These are phyloP conservation scores for Leccinum pellstonianum DNA, from an alignment of 768 basidiomycete species.

Conservation along the genomic window DNA sequence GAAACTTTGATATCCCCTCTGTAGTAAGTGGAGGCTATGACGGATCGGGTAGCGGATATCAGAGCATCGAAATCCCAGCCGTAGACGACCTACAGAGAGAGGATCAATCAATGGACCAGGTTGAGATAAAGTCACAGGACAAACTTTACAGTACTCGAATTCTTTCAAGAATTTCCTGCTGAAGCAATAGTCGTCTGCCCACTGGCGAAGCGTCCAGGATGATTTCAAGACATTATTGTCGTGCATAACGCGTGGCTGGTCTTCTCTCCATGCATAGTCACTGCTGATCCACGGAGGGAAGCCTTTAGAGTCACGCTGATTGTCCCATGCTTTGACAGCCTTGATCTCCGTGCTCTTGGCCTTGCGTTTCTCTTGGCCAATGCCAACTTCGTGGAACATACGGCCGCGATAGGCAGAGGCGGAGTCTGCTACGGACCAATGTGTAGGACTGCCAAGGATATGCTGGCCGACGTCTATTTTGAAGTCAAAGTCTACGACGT, in stretches of 20 bases:
- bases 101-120: slow-evolving; percentile 22
- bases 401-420: slow-evolving; percentile 64
- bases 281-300: slow-evolving; percentile 50
- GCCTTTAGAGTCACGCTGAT: slow-evolving; percentile 46
- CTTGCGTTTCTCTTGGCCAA: slow-evolving; percentile 35
- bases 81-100: slow-evolving; percentile 45
- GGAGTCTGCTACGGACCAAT: slow-evolving; percentile 63
- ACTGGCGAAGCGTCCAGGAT: slow-evolving; percentile 63
- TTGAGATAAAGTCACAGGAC: slow-evolving; percentile 1
- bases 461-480: slow-evolving; percentile 51
- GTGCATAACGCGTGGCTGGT: slow-evolving; percentile 28
- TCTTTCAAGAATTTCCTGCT: slow-evolving; percentile 73
- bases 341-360: slow-evolving; percentile 45
- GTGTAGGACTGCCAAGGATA: slow-evolving; percentile 40
- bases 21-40: slow-evolving; percentile 41
- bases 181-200: slow-evolving; percentile 82
- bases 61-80: slow-evolving; percentile 55
- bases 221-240: slow-evolving; percentile 40
- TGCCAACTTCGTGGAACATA: slow-evolving; percentile 58
- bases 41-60: slow-evolving; percentile 35
- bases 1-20: slow-evolving; percentile 41
- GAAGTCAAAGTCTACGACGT: slow-evolving; percentile 69
- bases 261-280: slow-evolving; percentile 33
- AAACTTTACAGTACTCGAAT: slow-evolving; percentile 70
- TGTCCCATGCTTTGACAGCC: slow-evolving; percentile 43